phyloP scores from a whole-genome alignment of 306 rosid genomes.

The Cucurbita maxima region DNA sequence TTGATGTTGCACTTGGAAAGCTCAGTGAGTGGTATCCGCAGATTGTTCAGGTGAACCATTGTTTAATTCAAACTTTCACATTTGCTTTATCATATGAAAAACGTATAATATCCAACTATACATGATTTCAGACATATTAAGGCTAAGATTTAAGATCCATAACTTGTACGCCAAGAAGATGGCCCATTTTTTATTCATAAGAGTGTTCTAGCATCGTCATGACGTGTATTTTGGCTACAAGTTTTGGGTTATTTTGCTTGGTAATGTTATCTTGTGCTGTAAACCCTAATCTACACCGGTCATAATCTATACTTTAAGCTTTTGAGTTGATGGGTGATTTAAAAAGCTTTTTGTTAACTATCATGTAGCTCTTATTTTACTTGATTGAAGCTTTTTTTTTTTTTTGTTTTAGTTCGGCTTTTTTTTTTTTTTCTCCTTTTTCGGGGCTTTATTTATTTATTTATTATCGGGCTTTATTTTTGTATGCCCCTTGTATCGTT shows the following conservation, averaged over 20 bases:
- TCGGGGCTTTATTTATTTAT: too few relatives aligned
- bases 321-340: too few relatives aligned
- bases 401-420: too few relatives aligned
- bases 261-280: neutral
- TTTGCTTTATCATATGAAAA: neutral
- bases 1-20: conserved; percentile 65
- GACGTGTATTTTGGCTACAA: neutral
- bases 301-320: too few relatives aligned
- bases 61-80: neutral
- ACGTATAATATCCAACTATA: neutral
- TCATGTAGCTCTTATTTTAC: too few relatives aligned
- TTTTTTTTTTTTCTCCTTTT: too few relatives aligned
- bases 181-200: neutral
- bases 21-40: conserved; percentile 90
- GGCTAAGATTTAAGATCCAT: neutral
- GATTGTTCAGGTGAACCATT: conserved; percentile 68
- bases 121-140: neutral
- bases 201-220: neutral
- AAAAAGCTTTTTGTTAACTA: too few relatives aligned
- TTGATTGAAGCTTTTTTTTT: too few relatives aligned
- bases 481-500: too few relatives aligned
- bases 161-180: neutral
- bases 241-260: neutral
- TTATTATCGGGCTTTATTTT: too few relatives aligned
- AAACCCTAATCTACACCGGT: neutral